Base-by-base conservation (phyloP, 371 early-diverging fungal genomes). In the Mortierella polycephala region DNA sequence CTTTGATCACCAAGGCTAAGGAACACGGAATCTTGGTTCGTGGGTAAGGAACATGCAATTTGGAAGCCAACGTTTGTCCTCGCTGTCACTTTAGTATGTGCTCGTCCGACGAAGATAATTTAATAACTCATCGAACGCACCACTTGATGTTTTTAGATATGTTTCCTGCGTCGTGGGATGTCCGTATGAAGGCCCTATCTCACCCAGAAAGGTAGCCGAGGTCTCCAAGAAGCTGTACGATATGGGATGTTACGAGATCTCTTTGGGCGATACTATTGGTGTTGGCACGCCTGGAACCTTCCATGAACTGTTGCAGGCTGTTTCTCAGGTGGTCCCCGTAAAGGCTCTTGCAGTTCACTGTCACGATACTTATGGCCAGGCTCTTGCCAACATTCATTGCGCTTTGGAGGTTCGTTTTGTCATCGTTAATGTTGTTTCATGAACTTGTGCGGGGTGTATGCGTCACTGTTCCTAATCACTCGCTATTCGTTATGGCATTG, bases 301-400 rank as follows among this genome's bases (percentile, higher is more conserved):
- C 86, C 82, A 68, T 5, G 85, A 75, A 1, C 84, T 97, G 88
- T 73, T 98, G 50, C 87, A 93, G 21, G 88, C 84, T 3, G 95
- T 97, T 3, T 73, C 88, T 5, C 83, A 87, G 62, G 87, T 84
- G 1, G 90, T 98, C 1, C 95, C 97, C 6, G 76, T 90, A 1
- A 86, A 92, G 40, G 86, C 90, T 23, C 81, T 98, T 45, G 98
- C 97, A 11, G 94, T 96, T 7, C 99, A 98, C 70, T 97, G 96
- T 73, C 99, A 99, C 69, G 98, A 99, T 82, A 99, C 99, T 10
- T 99, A 97, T 82, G 99, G 99, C 8, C 97, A 96, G 81, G 99
- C 98, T 0, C 83, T 99, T 47, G 98, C 95, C 44, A 99, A 99
- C 69, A 97, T 98, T 60, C 83, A 89, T 16, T 91, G 91, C 30